Evolutionary conservation across 2,329 filamentous ascomycete species (phyloP).

Genomic region (Aspergillus texensis): DNA sequence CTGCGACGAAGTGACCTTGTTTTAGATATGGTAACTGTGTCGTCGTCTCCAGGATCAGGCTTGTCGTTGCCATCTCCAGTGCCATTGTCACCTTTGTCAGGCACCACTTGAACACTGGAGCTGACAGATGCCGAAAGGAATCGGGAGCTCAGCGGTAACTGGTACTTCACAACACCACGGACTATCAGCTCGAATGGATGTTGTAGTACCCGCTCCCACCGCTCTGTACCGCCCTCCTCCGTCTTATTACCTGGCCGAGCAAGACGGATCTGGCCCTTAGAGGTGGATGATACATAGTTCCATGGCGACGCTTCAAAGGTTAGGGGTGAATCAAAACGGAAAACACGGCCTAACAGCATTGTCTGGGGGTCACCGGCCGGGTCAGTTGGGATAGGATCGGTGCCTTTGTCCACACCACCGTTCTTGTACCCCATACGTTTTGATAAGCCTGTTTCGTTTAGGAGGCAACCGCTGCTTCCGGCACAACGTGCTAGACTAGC

Average conservation of each 20-base stretch:
- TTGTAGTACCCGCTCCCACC: conserved; percentile 88
- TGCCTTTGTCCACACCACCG: conserved; percentile 56
- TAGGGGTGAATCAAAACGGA: conserved; percentile 82
- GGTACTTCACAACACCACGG: conserved; percentile 86
- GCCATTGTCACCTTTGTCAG: conserved; percentile 35
- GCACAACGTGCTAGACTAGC: conserved; percentile 32
- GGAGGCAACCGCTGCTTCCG: conserved; percentile 23
- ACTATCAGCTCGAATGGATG: conserved; percentile 94
- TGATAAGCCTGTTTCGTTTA: conserved; percentile 17
- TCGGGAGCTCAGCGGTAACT: conserved; percentile 61
- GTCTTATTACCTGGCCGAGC: conserved; percentile 85
- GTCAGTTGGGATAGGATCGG: conserved; percentile 63
- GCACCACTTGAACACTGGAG: conserved; percentile 44
- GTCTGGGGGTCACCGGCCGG: conserved; percentile 69
- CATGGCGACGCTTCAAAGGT: conserved; percentile 90
- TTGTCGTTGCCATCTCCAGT: conserved; percentile 21
- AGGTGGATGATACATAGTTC: conserved; percentile 69
- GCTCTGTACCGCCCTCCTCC: conserved; percentile 74
- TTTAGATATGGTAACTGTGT: conserved; percentile 29
- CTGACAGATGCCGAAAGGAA: conserved; percentile 54
- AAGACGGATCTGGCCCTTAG: conserved; percentile 81
- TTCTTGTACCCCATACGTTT: conserved; percentile 16
- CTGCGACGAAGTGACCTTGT: conserved; percentile 9
- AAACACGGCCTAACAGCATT: conserved; percentile 88
- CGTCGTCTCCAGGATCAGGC: conserved; percentile 27